A percentile compares a stretch with the other conserved stretches of the same genome.
These are phyloP conservation scores for Saccharomyces hybrid DNA, from an alignment of 1,139 yeast genomes.

Conservation along the genomic window DNA sequence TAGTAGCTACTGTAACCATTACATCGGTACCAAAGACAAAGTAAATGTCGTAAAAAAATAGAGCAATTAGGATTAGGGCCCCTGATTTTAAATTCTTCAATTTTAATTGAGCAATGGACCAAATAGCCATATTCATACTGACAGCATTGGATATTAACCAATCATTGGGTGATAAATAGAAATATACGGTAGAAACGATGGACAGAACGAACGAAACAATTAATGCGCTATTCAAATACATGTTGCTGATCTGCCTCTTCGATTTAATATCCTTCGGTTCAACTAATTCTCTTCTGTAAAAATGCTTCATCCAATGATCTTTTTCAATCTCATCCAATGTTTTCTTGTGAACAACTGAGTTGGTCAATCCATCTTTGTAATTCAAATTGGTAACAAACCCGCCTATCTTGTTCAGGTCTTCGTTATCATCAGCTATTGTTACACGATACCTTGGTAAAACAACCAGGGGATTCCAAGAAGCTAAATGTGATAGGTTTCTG, in stretches of 20 bases:
- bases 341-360: conserved; percentile 8
- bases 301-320: conserved; percentile 7
- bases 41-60: conserved; percentile 55
- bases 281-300: conserved; percentile 31
- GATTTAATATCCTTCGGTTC: conserved; percentile 41
- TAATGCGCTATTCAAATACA: conserved; percentile 16
- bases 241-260: conserved; percentile 38
- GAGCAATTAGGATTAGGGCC: conserved; percentile 38
- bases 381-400: conserved; percentile 15
- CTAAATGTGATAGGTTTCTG: conserved; percentile 10
- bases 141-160: conserved; percentile 19
- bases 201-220: conserved; percentile 10
- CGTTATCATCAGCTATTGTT: conserved; percentile 20
- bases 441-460: conserved; percentile 18
- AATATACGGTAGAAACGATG: conserved; percentile 3
- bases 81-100: conserved; percentile 42
- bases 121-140: conserved; percentile 18
- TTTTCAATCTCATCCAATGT: conserved; percentile 12
- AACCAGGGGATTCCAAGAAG: conserved; percentile 9
- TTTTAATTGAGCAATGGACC: conserved; percentile 15
- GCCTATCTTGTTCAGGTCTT: conserved; percentile 9
- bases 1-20: conserved; percentile 57
- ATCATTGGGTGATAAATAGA: conserved; percentile 9
- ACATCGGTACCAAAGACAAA: conserved; percentile 58
- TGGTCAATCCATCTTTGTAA: conserved; percentile 12